Percentiles rank a stretch among this genome's conserved stretches.
Conservation (phyloP, 1,284 basidiomycete species). For the Microbotryomycetes sp. region DNA sequence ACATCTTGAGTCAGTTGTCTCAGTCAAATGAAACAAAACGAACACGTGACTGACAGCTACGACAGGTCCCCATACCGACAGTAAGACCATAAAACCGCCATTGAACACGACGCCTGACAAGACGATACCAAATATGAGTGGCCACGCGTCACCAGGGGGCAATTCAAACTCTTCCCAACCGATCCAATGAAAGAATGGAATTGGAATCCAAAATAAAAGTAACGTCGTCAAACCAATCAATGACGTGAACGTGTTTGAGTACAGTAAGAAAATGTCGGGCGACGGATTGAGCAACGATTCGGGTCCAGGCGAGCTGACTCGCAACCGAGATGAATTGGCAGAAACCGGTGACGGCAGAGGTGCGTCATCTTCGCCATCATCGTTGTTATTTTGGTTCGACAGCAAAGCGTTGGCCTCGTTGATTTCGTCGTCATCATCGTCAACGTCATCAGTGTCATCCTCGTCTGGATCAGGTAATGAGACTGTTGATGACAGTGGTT, state of each 20-base stretch:
- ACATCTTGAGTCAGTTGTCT: slow-evolving; percentile 40
- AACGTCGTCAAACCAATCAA: slow-evolving; percentile 61
- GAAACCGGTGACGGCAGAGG: slow-evolving; percentile 35
- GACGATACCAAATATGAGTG: slow-evolving; percentile 58
- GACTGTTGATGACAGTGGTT: background rate
- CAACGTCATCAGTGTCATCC: slow-evolving; percentile 6
- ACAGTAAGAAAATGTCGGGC: slow-evolving; percentile 57
- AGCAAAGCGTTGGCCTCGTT: slow-evolving; percentile 20
- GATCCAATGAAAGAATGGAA: slow-evolving; percentile 60
- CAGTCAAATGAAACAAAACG: background rate
- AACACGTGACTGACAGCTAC: slow-evolving; percentile 42
- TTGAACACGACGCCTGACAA: slow-evolving; percentile 55
- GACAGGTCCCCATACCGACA: slow-evolving; percentile 76
- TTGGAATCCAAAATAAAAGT: slow-evolving; percentile 58
- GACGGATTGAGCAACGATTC: slow-evolving; percentile 2
- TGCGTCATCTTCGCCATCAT: slow-evolving; percentile 1
- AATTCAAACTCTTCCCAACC: slow-evolving; percentile 56
- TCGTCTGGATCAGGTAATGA: slow-evolving; percentile 8
- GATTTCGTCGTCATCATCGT: slow-evolving; percentile 13
- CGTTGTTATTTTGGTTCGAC: background rate
- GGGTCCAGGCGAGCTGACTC: background rate
- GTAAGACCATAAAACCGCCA: slow-evolving; percentile 67
- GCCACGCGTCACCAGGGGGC: slow-evolving; percentile 47
- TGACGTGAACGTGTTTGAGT: slow-evolving; percentile 65
- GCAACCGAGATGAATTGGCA: background rate